Base-by-base conservation (phyloP, 106 monocot genomes). In the Triglochin maritima region DNA sequence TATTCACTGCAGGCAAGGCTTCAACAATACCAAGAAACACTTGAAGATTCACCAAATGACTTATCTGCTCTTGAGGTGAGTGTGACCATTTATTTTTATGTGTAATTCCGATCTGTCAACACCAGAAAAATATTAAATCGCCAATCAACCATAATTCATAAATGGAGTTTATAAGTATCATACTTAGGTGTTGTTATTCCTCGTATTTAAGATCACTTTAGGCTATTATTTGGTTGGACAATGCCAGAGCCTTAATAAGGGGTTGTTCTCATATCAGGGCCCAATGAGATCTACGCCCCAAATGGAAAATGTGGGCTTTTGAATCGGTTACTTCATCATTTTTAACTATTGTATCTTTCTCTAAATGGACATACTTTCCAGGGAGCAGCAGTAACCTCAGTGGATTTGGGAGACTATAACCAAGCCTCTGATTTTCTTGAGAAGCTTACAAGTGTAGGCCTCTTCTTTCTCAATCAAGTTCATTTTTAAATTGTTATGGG, bases 21-120 rank as follows among this genome's bases (percentile, higher is more conserved):
- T 76, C 76, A 71, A 69, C 71, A 87, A 16, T 96, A 70, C 71
- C 80, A 90, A 77, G 82, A 58, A 74, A 82, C 79, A 50, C 85
- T 96, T 57, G 71, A 57, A 44, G 65, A 47, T 7, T 87, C 83
- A 50, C 90, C 95, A 53, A 60, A 80, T 63, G 95, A 90, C 85
- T 61, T 83, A 42, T 61, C 72, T 50, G 89, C 89, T 73, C 84
- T 89, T 74, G 86, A 94, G 75, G 94, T 94, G 65, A 89, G 83
- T 73, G n/a, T 13, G 0, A 4, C 5, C 4, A 42, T 63, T 63
- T 4, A 8, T 44, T 63, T 52, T 52, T 52, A 52, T 52, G 11
- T 52, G 11, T 52, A 8, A 8, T 52, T 2, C 11, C 7, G 52
- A n/a, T n/a, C n/a, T n/a, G n/a, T n/a, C n/a, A n/a, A n/a, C n/a